These are phyloP conservation scores for Dryas drummondii DNA, from an alignment of 306 rosid genomes.

Conservation along the genomic window DNA sequence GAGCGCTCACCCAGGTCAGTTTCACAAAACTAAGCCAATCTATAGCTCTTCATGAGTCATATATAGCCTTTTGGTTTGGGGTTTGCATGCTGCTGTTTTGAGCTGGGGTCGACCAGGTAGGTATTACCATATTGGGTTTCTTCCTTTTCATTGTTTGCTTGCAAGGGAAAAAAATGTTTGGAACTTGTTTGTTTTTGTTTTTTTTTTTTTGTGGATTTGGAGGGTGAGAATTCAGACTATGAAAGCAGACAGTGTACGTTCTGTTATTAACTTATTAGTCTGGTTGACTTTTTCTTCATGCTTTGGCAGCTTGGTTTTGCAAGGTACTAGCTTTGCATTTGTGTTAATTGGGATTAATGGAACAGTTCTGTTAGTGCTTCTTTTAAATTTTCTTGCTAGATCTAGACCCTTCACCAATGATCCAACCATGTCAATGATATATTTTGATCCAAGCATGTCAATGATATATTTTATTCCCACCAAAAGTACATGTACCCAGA, in stretches of 20 bases:
- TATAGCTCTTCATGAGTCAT: too few species aligned
- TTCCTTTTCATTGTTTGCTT: not conserved
- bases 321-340: not conserved
- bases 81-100: not conserved
- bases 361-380: not conserved
- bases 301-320: not conserved
- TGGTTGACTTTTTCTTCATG: constrained; percentile 12
- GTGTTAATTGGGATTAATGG: not conserved
- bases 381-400: not conserved
- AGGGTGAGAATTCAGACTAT: not conserved
- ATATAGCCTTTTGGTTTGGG: not conserved
- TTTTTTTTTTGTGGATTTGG: not conserved
- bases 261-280: too few species aligned
- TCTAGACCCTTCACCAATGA: not conserved
- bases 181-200: not conserved
- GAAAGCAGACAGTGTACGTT: not conserved
- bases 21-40: too few species aligned
- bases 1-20: too few species aligned
- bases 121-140: not conserved
- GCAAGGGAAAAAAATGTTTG: not conserved
- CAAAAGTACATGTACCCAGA: not conserved
- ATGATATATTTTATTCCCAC: not conserved
- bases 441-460: not conserved
- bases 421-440: not conserved
- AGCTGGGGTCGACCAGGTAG: not conserved